phyloP scores from a whole-genome alignment of 169 alveolate species.

The Plasmodium berghei region DNA sequence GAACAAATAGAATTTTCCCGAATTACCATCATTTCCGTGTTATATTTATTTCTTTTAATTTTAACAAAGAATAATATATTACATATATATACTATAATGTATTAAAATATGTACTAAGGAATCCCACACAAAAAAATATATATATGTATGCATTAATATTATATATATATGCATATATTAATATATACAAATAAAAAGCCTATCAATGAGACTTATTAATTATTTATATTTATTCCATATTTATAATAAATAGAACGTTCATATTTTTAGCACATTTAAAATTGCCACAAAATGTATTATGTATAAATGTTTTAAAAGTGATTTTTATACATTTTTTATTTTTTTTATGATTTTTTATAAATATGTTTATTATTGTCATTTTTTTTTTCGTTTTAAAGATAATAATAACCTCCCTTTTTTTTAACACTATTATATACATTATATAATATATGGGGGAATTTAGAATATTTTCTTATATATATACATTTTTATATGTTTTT shows the following conservation, averaged over 20 bases:
- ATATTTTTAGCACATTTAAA: too few relatives aligned
- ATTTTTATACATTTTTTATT: conserved; percentile 12
- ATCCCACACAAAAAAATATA: not conserved
- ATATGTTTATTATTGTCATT: conserved; percentile 1
- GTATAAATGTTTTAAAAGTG: not conserved
- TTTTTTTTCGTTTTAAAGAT: conserved; percentile 8
- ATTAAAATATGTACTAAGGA: not conserved
- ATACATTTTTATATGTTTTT: conserved; percentile 5
- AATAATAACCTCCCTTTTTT: conserved; percentile 5
- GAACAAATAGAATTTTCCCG: too few relatives aligned
- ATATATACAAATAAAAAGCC: not conserved
- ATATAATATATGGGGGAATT: not conserved
- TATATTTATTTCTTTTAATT: conserved; percentile 4
- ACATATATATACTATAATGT: not conserved
- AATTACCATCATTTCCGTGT: conserved; percentile 2
- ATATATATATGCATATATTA: conserved; percentile 7
- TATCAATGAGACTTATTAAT: not conserved
- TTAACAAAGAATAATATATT: conserved; percentile 2
- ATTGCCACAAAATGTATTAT: not conserved
- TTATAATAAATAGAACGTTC: too few relatives aligned
- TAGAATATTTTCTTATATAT: not conserved
- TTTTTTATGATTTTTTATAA: conserved; percentile 25
- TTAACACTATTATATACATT: conserved; percentile 1
- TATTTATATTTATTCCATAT: too few relatives aligned
- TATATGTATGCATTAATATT: conserved; percentile 6